Base-by-base conservation (phyloP, 805 yeast species). In the Nakazawaea ishiwadae region DNA sequence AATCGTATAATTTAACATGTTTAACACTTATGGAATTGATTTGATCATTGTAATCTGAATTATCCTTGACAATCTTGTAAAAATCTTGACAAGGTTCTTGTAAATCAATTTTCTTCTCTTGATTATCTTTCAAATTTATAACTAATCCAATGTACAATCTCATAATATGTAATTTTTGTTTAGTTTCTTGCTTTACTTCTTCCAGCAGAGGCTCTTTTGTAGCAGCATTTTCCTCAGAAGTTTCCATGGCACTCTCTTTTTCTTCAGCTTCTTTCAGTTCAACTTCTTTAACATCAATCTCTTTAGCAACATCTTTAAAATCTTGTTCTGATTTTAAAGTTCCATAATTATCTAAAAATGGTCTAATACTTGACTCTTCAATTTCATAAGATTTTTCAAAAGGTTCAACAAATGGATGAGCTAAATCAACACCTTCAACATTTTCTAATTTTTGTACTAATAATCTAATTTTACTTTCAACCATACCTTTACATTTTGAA, bases 11-110 rank as follows among this genome's bases (percentile, higher is more conserved):
- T 52, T 86, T 84, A 37, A 84, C 87, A 53, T 79, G 85, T 55
- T 79, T 81, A 52, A 89, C 79, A 42, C 75, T 69, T 46, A 91
- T 68, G 18, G 79, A 67, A 53, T 79, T 71, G 8, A 71, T 60
- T 33, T 77, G 75, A 40, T 77, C 82, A 49, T 83, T 75, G 53
- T 77, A 93, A 29, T 71, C 69, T 16, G 70, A 69, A 79, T 91
- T 86, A 26, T 77, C 72, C 48, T 86, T 80, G 61, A 97, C 87
- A 6, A 87, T 63, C 32, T 74, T 80, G 63, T 76, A 88, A 59
- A 91, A 93, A 46, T 93, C 98, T 16, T 86, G 74, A 57, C 98
- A 90, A 15, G 96, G 96, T 48, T 80, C 75, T 53, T 84, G 95
- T 44, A 91, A 82, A 58, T 89, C 96, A 51, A 90, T 71, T 51